Evolutionary conservation across 148 eudicot genomes (phyloP).

Genomic region (Agrostemma githago): DNA sequence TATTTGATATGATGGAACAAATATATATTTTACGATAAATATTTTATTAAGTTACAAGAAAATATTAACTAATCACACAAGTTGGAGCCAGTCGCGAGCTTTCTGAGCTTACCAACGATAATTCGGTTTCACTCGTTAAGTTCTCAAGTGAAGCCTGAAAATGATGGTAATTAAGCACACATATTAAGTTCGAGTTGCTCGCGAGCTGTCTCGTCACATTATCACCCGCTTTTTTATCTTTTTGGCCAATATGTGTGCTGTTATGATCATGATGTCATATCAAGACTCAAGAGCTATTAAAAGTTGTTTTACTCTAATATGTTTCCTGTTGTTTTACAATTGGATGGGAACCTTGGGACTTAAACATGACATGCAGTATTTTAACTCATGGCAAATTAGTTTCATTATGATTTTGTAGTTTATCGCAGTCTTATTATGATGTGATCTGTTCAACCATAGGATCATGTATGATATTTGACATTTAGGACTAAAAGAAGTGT

Average conservation of each 20-base stretch:
- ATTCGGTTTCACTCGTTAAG: too few relatives aligned
- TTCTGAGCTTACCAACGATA: too few relatives aligned
- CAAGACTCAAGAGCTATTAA: neutral
- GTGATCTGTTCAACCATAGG: neutral
- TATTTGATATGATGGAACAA: too few relatives aligned
- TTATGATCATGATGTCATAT: slow-evolving; percentile 9
- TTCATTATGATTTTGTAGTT: neutral
- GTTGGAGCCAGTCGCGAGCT: too few relatives aligned
- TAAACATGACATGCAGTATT: neutral
- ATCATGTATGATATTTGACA: neutral
- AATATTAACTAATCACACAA: too few relatives aligned
- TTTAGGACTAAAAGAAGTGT: neutral
- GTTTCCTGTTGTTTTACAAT: neutral
- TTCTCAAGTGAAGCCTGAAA: too few relatives aligned
- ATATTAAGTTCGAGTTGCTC: too few relatives aligned
- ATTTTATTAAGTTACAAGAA: too few relatives aligned
- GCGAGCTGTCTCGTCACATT: too few relatives aligned
- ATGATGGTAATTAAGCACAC: too few relatives aligned
- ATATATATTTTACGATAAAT: too few relatives aligned
- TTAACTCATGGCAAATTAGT: neutral
- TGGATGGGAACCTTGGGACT: neutral
- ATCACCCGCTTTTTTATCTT: neutral
- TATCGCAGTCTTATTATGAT: neutral
- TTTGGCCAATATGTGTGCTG: neutral
- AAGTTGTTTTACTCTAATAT: neutral